Base-by-base conservation (phyloP, 2,329 filamentous ascomycete genomes). In the Epichloe scottii region DNA sequence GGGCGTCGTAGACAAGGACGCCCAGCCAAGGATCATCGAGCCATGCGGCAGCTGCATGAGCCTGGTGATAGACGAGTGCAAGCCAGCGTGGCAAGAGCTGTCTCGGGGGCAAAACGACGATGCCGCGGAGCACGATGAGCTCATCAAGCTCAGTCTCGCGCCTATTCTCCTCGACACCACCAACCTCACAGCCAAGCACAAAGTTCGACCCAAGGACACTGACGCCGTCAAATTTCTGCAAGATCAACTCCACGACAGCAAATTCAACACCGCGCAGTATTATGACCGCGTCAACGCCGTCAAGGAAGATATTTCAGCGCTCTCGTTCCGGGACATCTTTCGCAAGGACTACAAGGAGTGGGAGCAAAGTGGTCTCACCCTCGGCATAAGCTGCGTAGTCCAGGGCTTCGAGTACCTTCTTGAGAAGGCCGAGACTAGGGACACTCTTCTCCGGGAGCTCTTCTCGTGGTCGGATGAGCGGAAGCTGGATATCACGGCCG, bases 281-380 rank as follows among this genome's bases (percentile, higher is more conserved):
- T 87, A 78, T 61, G 63, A 74, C 4, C 69, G 78, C 51, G 74
- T 90, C 26, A 71, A 73, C 1, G 66, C 66, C 5, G 82, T 86
- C 5, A 90, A 90, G 65, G 76, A 80, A 55, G 78, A 89, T 57
- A 74, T 93, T 48, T 77, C 75, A 3, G 58, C 62, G 0, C 67
- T 93, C 44, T 70, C 68, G 38, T 66, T 89, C 57, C 69, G 75
- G 21, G 87, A 90, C 58, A 76, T 90, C 39, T 66, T 91, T 49
- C 75, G 85, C 56, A 91, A 91, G 65, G 87, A 94, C 67, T 94
- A 90, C 68, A 94, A 94, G 69, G 76, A 86, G 61, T 93, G 87
- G 87, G 69, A 68, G 11, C 78, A 81, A 51, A 69, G 69, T 11
- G 68, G 66, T 0, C 62, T 80, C 38, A 72, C 68, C 17, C 72